Conservation (phyloP, 768 basidiomycete species). For the Termitomyces eurrhizus region DNA sequence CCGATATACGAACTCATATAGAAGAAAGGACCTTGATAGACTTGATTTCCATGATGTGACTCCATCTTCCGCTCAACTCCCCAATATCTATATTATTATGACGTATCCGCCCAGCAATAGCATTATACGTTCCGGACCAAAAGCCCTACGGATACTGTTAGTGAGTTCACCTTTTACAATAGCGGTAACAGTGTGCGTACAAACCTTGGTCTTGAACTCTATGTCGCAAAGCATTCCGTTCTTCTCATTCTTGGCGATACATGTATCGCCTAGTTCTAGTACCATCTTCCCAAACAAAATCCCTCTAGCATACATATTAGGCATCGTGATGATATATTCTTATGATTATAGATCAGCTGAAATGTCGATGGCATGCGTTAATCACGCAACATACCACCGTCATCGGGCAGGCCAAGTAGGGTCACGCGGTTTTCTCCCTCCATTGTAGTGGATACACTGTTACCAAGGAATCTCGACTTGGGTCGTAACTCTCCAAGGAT, state of each 20-base stretch:
- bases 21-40: conserved; percentile 48
- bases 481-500: conserved; percentile 94
- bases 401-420: conserved; percentile 77
- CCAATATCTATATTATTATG: conserved; percentile 64
- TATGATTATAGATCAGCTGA: conserved; percentile 1
- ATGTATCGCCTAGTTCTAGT: conserved; percentile 89
- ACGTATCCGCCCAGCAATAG: conserved; percentile 77
- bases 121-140: conserved; percentile 96
- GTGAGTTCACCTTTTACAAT: neutral
- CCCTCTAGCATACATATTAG: conserved; percentile 94
- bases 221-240: conserved; percentile 74
- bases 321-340: conserved; percentile 93
- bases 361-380: neutral
- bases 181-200: conserved; percentile 6
- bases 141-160: conserved; percentile 60
- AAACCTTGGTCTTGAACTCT: conserved; percentile 96
- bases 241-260: conserved; percentile 79
- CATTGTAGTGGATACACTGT: conserved; percentile 94
- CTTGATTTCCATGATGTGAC: conserved; percentile 83
- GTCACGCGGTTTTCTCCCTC: conserved; percentile 91
- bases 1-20: neutral
- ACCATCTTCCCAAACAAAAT: conserved; percentile 94
- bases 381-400: conserved; percentile 62
- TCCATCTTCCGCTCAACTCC: conserved; percentile 90
- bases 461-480: conserved; percentile 95